phyloP scores from a whole-genome alignment of 2,329 filamentous ascomycete genomes.

The Ophiostoma perfectum region DNA sequence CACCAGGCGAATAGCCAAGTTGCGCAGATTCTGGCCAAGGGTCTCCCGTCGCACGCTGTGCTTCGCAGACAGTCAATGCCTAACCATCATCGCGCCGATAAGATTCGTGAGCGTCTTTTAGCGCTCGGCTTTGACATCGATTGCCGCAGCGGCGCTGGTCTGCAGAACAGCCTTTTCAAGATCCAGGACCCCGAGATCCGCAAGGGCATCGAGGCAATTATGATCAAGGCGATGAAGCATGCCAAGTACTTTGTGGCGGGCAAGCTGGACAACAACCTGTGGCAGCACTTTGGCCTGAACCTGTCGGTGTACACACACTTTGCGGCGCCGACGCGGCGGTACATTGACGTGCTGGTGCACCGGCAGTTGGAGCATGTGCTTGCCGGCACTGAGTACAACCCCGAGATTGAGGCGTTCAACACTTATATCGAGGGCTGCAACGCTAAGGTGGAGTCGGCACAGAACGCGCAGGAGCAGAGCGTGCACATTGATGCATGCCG shows the following conservation, averaged over 20 bases:
- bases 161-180: conserved; percentile 94
- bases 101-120: conserved; percentile 88
- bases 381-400: conserved; percentile 74
- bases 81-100: conserved; percentile 80
- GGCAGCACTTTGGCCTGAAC: conserved; percentile 88
- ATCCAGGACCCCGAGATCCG: conserved; percentile 82
- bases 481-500: conserved; percentile 97
- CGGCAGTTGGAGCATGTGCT: conserved; percentile 86
- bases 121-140: conserved; percentile 88
- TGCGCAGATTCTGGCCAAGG: conserved; percentile 73
- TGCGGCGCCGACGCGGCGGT: conserved; percentile 89
- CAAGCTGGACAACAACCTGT: conserved; percentile 70
- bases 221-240: conserved; percentile 92
- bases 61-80: conserved; percentile 81
- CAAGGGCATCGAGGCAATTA: conserved; percentile 95
- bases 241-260: conserved; percentile 90
- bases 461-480: conserved; percentile 96
- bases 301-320: conserved; percentile 95
- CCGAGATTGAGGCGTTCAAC: conserved; percentile 79
- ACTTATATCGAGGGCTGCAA: conserved; percentile 97
- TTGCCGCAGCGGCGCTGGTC: conserved; percentile 68
- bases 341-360: conserved; percentile 91
- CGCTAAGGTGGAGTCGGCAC: conserved; percentile 97
- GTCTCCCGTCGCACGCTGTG: conserved; percentile 84
- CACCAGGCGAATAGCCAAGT: conserved; percentile 90